Evolutionary conservation across 495 filamentous ascomycete genomes (phyloP).

Genomic region (Trichoderma orchidacearum): DNA sequence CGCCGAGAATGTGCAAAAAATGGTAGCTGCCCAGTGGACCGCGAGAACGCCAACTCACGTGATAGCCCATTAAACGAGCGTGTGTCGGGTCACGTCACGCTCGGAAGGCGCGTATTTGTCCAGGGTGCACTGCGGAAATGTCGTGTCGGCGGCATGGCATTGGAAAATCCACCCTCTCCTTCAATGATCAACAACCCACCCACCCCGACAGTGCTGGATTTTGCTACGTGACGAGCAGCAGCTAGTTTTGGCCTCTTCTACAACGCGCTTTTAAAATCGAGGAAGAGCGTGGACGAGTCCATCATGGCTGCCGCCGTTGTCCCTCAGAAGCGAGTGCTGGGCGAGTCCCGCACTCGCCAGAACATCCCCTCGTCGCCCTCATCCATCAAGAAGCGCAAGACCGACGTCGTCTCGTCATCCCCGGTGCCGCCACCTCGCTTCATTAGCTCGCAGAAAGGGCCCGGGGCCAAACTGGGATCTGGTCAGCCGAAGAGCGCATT

Average conservation of each 20-base stretch:
- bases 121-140: background rate
- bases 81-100: slow-evolving; percentile 1
- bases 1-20: too few relatives aligned
- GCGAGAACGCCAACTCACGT: background rate
- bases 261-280: background rate
- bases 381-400: slow-evolving; percentile 58
- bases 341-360: slow-evolving; percentile 31
- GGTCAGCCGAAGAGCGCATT: slow-evolving; percentile 86
- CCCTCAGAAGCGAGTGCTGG: slow-evolving; percentile 40
- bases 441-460: slow-evolving; percentile 43
- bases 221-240: background rate
- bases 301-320: slow-evolving; percentile 27
- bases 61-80: background rate
- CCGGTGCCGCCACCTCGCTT: slow-evolving; percentile 29
- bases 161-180: background rate
- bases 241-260: background rate
- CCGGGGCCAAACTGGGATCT: slow-evolving; percentile 51
- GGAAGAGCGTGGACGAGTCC: background rate
- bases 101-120: background rate
- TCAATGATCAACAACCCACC: background rate
- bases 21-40: too few relatives aligned
- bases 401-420: slow-evolving; percentile 43
- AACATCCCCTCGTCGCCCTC: slow-evolving; percentile 28
- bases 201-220: background rate
- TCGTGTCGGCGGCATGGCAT: background rate